A percentile compares a stretch with the other conserved stretches of the same genome.
These are phyloP conservation scores for Moniliella sp. DNA, from an alignment of 1,284 basidiomycete species.

Conservation along the genomic window DNA sequence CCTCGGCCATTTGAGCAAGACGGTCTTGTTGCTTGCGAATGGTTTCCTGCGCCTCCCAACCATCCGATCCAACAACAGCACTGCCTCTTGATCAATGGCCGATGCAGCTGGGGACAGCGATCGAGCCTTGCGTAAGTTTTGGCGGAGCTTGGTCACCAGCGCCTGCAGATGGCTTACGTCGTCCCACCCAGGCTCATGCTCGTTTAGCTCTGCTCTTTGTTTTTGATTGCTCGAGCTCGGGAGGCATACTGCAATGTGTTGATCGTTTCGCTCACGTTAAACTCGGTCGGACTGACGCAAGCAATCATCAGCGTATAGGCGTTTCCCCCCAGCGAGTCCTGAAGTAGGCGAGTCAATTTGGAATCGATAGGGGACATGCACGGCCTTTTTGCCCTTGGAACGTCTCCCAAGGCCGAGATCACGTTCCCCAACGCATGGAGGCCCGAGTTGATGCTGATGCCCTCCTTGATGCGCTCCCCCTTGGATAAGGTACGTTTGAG, in stretches of 20 bases:
- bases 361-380: constrained; percentile 89
- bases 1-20: background rate
- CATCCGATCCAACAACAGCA: too few relatives aligned
- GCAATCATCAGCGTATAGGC: constrained; percentile 96
- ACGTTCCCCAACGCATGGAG: constrained; percentile 89
- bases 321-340: constrained; percentile 96
- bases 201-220: constrained; percentile 70
- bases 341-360: constrained; percentile 71
- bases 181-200: constrained; percentile 92
- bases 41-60: constrained; percentile 7
- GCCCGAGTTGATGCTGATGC: constrained; percentile 62
- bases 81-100: constrained; percentile 30
- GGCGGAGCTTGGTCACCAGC: constrained; percentile 42
- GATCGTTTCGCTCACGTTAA: constrained; percentile 78
- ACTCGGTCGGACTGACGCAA: constrained; percentile 83
- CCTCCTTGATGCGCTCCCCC: constrained; percentile 87
- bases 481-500: constrained; percentile 37
- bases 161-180: constrained; percentile 81
- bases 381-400: constrained; percentile 40
- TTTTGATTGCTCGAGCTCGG: constrained; percentile 89
- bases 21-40: constrained; percentile 22
- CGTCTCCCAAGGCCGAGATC: constrained; percentile 87
- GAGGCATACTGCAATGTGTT: constrained; percentile 97
- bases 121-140: constrained; percentile 56
- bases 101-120: constrained; percentile 16